These are phyloP conservation scores for Boletus tylopilopsis DNA, from an alignment of 768 basidiomycete species.

Conservation along the genomic window DNA sequence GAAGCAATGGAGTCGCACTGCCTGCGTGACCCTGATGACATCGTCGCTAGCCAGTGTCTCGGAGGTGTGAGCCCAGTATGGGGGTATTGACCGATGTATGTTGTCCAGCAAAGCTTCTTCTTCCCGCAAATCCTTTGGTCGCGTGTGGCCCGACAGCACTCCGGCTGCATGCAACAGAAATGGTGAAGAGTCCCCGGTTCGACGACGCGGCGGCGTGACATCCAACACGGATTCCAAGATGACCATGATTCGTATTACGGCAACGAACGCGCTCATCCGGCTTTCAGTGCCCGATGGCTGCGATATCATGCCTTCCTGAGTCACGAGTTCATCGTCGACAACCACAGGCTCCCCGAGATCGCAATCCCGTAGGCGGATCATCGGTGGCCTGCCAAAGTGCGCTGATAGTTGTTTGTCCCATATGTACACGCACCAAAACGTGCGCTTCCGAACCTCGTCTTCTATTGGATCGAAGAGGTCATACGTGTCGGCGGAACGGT, in stretches of 20 bases:
- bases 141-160: slow-evolving; percentile 58
- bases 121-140: slow-evolving; percentile 66
- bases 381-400: slow-evolving; percentile 85
- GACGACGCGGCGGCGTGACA: slow-evolving; percentile 61
- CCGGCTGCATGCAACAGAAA: slow-evolving; percentile 73
- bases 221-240: slow-evolving; percentile 88
- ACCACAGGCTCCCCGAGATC: slow-evolving; percentile 85
- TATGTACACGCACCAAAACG: slow-evolving; percentile 94
- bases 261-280: slow-evolving; percentile 79
- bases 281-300: slow-evolving; percentile 73
- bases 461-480: slow-evolving; percentile 88
- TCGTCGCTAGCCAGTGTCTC: slow-evolving; percentile 83
- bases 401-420: slow-evolving; percentile 94
- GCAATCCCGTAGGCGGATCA: slow-evolving; percentile 84
- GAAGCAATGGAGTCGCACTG: slow-evolving; percentile 80
- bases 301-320: slow-evolving; percentile 59
- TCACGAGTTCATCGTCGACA: slow-evolving; percentile 88
- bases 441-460: slow-evolving; percentile 88
- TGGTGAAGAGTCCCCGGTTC: slow-evolving; percentile 60
- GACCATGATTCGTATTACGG: slow-evolving; percentile 73
- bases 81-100: slow-evolving; percentile 64
- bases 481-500: slow-evolving; percentile 82
- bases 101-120: slow-evolving; percentile 82
- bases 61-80: slow-evolving; percentile 75
- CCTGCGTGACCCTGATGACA: slow-evolving; percentile 86